These are phyloP conservation scores for Monilinia vaccinii-corymbosi DNA, from an alignment of 2,329 filamentous ascomycete genomes.

Conservation along the genomic window DNA sequence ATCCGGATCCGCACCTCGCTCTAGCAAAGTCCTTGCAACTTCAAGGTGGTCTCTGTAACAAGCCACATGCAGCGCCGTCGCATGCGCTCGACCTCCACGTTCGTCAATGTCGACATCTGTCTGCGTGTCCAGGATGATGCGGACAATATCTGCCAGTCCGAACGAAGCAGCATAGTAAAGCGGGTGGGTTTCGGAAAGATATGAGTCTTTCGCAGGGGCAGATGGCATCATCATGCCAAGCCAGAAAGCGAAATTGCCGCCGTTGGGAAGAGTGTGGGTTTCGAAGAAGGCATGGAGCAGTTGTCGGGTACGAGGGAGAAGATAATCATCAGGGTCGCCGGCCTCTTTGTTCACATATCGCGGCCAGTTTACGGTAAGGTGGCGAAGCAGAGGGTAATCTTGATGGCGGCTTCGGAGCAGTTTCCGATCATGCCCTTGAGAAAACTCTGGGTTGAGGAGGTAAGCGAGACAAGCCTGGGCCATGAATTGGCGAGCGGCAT, in stretches of 20 bases:
- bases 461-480: constrained; percentile 16
- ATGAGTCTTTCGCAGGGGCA: neutral
- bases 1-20: constrained; percentile 18
- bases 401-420: neutral
- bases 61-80: constrained; percentile 19
- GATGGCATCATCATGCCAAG: constrained; percentile 15
- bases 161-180: constrained; percentile 22
- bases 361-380: constrained; percentile 11
- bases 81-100: constrained; percentile 15
- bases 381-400: constrained; percentile 14
- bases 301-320: constrained; percentile 10
- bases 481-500: constrained; percentile 14
- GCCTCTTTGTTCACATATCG: constrained; percentile 6
- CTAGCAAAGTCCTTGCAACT: constrained; percentile 17
- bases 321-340: constrained; percentile 7
- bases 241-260: constrained; percentile 20
- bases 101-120: constrained; percentile 14
- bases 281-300: constrained; percentile 16
- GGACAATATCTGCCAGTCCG: constrained; percentile 16
- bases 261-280: constrained; percentile 11
- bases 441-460: constrained; percentile 15
- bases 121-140: constrained; percentile 14
- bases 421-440: neutral
- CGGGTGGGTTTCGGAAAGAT: constrained; percentile 13
- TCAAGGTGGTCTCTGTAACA: constrained; percentile 15